Base-by-base conservation (phyloP, 2,329 filamentous ascomycete species). In the Septoria linicola region DNA sequence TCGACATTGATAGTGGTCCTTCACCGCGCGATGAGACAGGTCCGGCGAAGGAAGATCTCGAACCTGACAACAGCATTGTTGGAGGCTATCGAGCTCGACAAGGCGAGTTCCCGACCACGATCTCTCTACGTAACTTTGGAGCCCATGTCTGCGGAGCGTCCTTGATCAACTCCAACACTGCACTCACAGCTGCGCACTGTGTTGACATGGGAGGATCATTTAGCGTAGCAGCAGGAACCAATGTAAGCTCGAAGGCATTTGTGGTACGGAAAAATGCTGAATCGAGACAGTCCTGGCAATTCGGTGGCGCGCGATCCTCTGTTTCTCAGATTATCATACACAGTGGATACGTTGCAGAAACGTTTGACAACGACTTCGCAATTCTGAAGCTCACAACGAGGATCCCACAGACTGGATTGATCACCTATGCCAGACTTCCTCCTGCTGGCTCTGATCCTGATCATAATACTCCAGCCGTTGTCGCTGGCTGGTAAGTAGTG, bases 111-210 rank as follows among this genome's bases (percentile, higher is more conserved):
- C 23, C 40, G 13, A 17, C 40, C 3, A 42, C 40, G 6, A 16
- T 42, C 2, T 42, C 40, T 8, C 40, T 42, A 13, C 10, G 25
- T 0, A 25, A 30, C 3, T 21, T 16, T 16, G 40, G 40, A 16
- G 19, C n/a, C 8, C 40, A 42, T 16, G 30, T 21, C 40, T 42
- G 40, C 23, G 40, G 40, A 4, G 40, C 20, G 14, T 20, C 40
- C 13, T n/a, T 42, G n/a, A 42, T 42, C 40, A 25, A 42, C 14
- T 11, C 40, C n/a, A 27, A 42, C 16, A 42, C 40, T 14, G 40
- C 19, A 13, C 21, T 42, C n/a, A 42, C 40, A 14, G 40, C 40
- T 42, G 40, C 40, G 17, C 40, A 42, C 23, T 42, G 40, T 25
- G 40, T 42, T 23, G 40, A 42, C 13, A 30, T 42, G 20, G 40